A percentile compares a stretch with the other conserved stretches of the same genome.
phyloP scores from a whole-genome alignment of 2,329 filamentous ascomycete genomes.

The Colletotrichum scovillei region DNA sequence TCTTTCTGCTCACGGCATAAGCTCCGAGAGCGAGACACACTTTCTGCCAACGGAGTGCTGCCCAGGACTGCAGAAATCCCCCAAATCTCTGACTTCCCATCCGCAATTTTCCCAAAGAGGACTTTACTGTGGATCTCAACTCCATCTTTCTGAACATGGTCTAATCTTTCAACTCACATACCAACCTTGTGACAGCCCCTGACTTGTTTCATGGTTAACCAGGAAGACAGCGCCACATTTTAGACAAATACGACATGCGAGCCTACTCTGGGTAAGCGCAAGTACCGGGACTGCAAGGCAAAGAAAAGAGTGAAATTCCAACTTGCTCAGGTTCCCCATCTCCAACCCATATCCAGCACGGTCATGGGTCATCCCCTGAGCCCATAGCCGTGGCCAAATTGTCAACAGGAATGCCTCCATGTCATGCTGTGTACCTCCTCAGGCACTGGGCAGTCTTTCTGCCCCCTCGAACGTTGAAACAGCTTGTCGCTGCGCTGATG shows the following conservation, averaged over 20 bases:
- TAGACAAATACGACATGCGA: slow-evolving; percentile 25
- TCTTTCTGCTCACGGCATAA: not conserved
- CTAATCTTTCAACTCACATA: not conserved
- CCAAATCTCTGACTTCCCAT: not conserved
- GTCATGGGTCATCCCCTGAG: slow-evolving; percentile 2
- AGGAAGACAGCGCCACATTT: slow-evolving; percentile 19
- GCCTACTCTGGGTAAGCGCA: not conserved
- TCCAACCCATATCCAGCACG: not conserved
- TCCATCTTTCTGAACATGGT: not conserved
- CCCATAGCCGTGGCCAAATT: not conserved
- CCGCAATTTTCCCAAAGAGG: not conserved
- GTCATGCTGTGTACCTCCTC: not conserved
- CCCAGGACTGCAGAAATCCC: not conserved
- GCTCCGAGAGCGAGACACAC: not conserved
- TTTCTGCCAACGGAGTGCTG: not conserved
- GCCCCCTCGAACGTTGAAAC: not conserved
- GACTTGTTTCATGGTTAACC: slow-evolving; percentile 22
- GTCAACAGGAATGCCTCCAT: not conserved
- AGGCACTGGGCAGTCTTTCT: slow-evolving; percentile 9
- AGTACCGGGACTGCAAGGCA: not conserved
- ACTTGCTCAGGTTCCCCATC: not conserved
- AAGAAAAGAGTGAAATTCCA: not conserved
- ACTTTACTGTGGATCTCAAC: not conserved
- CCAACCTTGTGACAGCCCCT: slow-evolving; percentile 16
- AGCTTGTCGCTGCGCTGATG: not conserved